A percentile compares a stretch with the other conserved stretches of the same genome.
Evolutionary conservation across 2,329 filamentous ascomycete species (phyloP).

Genomic region (Penicillium brevicompactum): DNA sequence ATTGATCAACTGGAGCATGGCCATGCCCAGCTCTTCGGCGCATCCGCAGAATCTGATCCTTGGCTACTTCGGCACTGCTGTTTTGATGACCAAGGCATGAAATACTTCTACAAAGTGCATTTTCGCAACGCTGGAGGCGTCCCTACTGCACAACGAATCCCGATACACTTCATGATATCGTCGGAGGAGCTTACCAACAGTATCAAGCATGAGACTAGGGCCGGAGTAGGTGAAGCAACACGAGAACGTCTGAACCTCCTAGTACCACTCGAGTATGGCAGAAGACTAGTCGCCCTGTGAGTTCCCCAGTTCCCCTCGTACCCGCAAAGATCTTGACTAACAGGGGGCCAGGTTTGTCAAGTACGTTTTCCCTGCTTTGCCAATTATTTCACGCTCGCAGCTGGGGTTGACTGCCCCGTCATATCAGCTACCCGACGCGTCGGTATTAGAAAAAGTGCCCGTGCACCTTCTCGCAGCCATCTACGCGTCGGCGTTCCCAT

Average conservation of each 20-base stretch:
- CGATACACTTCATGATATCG: constrained; percentile 34
- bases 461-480: constrained; percentile 35
- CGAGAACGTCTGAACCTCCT: constrained; percentile 25
- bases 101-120: constrained; percentile 38
- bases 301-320: background rate
- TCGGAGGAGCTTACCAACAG: constrained; percentile 23
- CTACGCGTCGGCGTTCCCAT: constrained; percentile 37
- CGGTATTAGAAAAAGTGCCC: constrained; percentile 23
- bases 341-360: constrained; percentile 27
- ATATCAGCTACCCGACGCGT: constrained; percentile 22
- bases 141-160: constrained; percentile 36
- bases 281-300: constrained; percentile 26
- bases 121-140: constrained; percentile 43
- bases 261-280: constrained; percentile 27
- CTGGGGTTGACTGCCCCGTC: constrained; percentile 22
- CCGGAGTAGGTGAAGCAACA: constrained; percentile 6
- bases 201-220: constrained; percentile 23
- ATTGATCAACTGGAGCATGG: constrained; percentile 35
- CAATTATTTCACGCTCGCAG: constrained; percentile 36
- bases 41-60: constrained; percentile 38
- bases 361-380: constrained; percentile 33
- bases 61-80: constrained; percentile 41
- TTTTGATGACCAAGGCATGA: constrained; percentile 40
- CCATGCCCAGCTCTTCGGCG: constrained; percentile 34
- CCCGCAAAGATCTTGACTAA: constrained; percentile 2